Base-by-base conservation (phyloP, 2,329 filamentous ascomycete species). In the Fonsecaea erecta region DNA sequence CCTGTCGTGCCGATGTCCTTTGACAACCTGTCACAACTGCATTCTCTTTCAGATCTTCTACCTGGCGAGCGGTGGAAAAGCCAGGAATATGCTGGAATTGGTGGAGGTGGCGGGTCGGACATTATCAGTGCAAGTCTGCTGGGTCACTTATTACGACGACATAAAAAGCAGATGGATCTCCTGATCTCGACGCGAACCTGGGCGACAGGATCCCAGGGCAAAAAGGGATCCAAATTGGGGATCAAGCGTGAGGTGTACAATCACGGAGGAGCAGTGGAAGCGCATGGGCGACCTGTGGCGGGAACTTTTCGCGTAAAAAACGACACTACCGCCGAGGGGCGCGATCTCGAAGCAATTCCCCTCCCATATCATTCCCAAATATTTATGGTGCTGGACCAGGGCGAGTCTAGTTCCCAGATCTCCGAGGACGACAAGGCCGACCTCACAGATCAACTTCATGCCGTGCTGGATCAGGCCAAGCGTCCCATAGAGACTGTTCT, bases 341-440 rank as follows among this genome's bases (percentile, higher is more conserved):
- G 70, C 16, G 68, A 68, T 34, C 68, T 72, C 18, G 70, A 72
- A 61, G 60, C 65, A 1, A 66, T 72, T 9, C 70, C 70, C 6
- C 43, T 69, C 12, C 26, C 24, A n/a, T 52, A 64, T 52, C 70
- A 72, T 62, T 30, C 58, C 34, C 54, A 71, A 14, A 64, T 71
- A 18, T 72, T 64, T 46, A 65, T 72, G 37, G 70, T 72, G 12
- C 65, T 72, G 16, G 70, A 71, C 52, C 70, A 72, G 58, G 68
- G 65, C 32, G 69, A 70, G 21, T 65, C 64, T 24, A 54, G 43
- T 11, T 30, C 52, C 3, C 56, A 63, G 18, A 68, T 70, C n/a
- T 59, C 66, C 16, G 43, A 66, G 35, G 52, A 63, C n/a, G 69
- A 72, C 14, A 66, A 60, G 53, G 61, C 67, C 4, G 65, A 70